Evolutionary conservation across 345 rosid genomes (phyloP).

Genomic region (Crucihimalaya himalaica): DNA sequence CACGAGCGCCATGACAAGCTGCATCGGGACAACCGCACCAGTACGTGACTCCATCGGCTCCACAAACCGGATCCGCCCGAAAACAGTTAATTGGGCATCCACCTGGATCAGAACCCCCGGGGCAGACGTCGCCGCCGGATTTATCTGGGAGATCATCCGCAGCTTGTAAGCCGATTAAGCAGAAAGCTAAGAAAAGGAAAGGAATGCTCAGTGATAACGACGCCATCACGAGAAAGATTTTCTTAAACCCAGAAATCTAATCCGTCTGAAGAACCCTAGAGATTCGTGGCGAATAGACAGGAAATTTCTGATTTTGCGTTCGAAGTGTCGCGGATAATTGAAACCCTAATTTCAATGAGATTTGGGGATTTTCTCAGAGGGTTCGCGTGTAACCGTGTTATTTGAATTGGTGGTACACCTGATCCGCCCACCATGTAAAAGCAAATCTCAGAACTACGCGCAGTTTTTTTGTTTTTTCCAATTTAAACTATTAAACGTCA

Average conservation of each 20-base stretch:
- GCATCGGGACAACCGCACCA: constrained; percentile 98
- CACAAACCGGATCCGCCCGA: constrained; percentile 86
- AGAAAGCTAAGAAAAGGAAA: constrained; percentile 17
- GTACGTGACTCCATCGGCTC: constrained; percentile 80
- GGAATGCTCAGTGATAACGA: constrained; percentile 18
- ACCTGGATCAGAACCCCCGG: constrained; percentile 26
- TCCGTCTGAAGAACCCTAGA: background rate
- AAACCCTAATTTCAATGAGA: constrained; percentile 32
- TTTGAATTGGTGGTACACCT: constrained; percentile 27
- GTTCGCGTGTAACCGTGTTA: constrained; percentile 16
- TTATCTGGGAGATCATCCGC: constrained; percentile 18
- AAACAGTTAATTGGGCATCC: constrained; percentile 80
- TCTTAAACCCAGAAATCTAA: background rate
- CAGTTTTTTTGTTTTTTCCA: too few species aligned
- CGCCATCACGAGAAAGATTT: constrained; percentile 9
- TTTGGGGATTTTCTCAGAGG: constrained; percentile 29
- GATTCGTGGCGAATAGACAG: background rate
- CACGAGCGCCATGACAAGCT: constrained; percentile 61
- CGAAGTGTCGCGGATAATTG: background rate
- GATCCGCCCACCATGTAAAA: background rate
- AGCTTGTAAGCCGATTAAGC: constrained; percentile 43
- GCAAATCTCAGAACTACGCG: background rate
- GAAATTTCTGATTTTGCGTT: background rate
- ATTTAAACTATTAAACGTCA: background rate
- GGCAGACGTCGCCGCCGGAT: constrained; percentile 45